A percentile compares a stretch with the other conserved stretches of the same genome.
Conservation (phyloP, 345 rosid genomes). For the Salix exigua region DNA sequence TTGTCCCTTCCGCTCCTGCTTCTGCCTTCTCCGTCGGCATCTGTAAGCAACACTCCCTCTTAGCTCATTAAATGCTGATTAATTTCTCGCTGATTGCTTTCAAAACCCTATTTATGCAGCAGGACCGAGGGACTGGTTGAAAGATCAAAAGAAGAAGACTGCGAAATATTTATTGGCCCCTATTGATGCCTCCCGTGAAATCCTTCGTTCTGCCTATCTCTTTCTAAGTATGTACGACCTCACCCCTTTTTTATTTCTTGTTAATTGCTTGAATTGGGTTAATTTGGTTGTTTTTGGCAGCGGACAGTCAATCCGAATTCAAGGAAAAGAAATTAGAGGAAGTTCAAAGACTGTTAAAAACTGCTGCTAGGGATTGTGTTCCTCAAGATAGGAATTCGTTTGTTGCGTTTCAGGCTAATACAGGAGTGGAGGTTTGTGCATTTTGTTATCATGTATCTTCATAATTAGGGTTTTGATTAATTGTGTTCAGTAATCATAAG, state of each 20-base stretch:
- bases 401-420: slow-evolving; percentile 78
- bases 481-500: background rate
- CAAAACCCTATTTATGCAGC: slow-evolving; percentile 44
- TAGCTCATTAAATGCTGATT: background rate
- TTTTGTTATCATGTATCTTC: background rate
- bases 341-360: slow-evolving; percentile 45
- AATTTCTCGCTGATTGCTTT: background rate
- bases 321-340: slow-evolving; percentile 51
- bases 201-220: slow-evolving; percentile 66
- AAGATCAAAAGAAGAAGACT: slow-evolving; percentile 88
- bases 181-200: slow-evolving; percentile 82
- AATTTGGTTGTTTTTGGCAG: slow-evolving; percentile 14
- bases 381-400: slow-evolving; percentile 68
- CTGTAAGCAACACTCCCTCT: slow-evolving; percentile 33
- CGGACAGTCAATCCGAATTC: slow-evolving; percentile 38
- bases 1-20: slow-evolving; percentile 44
- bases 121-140: slow-evolving; percentile 99
- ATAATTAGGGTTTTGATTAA: background rate
- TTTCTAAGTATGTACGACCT: slow-evolving; percentile 37
- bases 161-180: slow-evolving; percentile 80
- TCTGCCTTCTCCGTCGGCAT: slow-evolving; percentile 78
- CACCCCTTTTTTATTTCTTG: background rate
- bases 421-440: slow-evolving; percentile 76
- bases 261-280: background rate
- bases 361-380: slow-evolving; percentile 90